These are phyloP conservation scores for Trichosporon sp. DNA, from an alignment of 1,284 basidiomycete genomes.

Conservation along the genomic window DNA sequence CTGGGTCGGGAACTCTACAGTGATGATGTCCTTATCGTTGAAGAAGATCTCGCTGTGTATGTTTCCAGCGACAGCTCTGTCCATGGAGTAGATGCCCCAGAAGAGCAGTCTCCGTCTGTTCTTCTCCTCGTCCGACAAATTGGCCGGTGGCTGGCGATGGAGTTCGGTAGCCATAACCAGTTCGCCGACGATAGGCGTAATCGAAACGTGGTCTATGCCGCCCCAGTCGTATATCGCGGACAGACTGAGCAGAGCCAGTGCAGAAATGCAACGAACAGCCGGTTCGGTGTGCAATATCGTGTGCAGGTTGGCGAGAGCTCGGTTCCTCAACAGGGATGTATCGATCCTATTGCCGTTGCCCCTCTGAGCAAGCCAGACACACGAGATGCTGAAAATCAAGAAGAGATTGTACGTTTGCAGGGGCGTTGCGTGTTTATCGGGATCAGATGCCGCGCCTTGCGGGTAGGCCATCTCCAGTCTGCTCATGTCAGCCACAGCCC, in stretches of 20 bases:
- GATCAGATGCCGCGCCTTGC: not conserved
- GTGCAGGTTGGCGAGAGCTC: not conserved
- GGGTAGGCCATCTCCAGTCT: not conserved
- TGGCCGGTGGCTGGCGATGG: not conserved
- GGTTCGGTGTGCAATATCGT: not conserved
- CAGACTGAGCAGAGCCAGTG: not conserved
- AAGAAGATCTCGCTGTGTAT: not conserved
- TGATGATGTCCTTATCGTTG: not conserved
- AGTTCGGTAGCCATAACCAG: not conserved
- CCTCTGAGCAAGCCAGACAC: not conserved
- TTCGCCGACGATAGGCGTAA: not conserved
- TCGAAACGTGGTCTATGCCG: not conserved
- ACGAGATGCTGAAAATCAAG: slow-evolving; percentile 2
- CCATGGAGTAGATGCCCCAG: slow-evolving; percentile 5
- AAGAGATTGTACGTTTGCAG: slow-evolving; percentile 3
- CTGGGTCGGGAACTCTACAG: not conserved
- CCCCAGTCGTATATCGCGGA: slow-evolving; percentile 4
- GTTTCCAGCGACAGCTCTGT: slow-evolving; percentile 2
- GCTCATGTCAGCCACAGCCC: not conserved
- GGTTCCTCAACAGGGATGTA: not conserved
- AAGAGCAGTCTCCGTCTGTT: not conserved
- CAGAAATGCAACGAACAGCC: not conserved
- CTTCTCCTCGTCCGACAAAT: not conserved
- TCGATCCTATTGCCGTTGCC: not conserved
- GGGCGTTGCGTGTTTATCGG: not conserved